Base-by-base conservation (phyloP, 2,329 filamentous ascomycete species). In the Pseudogymnoascus sp. region DNA sequence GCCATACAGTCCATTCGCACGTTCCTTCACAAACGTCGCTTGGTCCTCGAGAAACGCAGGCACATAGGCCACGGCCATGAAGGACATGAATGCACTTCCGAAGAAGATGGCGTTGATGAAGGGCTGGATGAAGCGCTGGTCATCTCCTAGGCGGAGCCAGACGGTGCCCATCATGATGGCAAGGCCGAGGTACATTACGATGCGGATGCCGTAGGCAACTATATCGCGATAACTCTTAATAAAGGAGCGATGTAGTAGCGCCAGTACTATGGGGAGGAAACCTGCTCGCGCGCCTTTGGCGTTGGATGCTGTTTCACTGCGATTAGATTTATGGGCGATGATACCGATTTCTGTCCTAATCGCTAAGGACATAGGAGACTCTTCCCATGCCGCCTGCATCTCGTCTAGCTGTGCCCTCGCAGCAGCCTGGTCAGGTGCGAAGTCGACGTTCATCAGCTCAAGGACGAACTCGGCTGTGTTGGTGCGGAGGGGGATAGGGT, bases 81-180 rank as follows among this genome's bases (percentile, higher is more conserved):
- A 90, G 42, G 85, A 88, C 85, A 90, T 89, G 75, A 91, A 90
- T 1, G 87, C 88, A 0, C 82, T 84, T 14, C 87, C 86, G 69
- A 89, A 90, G 79, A 89, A 88, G 29, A 37, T 89, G 59, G 90
- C 89, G 72, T 96, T 96, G 74, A 86, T 91, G 70, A 90, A 89
- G 0, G 90, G 86, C 69, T 91, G 87, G 68, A 96, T 93, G 64
- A 88, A 88, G 63, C 81, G 78, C 72, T 96, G 91, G 0, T 80
- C 77, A 0, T 87, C 80, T 3, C 81, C 76, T 2, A 96, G 79
- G 5, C 91, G 85, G 13, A 96, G 77, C 87, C 90, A 96, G 11
- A 96, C 89, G 0, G 91, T 96, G 4, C 91, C 91, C 87, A 93
- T 92, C 83, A 95, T 87, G 68, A 95, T 84, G 1, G 90, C 90